Evolutionary conservation across 2,329 filamentous ascomycete genomes (phyloP).

Genomic region (Fusarium sp.): DNA sequence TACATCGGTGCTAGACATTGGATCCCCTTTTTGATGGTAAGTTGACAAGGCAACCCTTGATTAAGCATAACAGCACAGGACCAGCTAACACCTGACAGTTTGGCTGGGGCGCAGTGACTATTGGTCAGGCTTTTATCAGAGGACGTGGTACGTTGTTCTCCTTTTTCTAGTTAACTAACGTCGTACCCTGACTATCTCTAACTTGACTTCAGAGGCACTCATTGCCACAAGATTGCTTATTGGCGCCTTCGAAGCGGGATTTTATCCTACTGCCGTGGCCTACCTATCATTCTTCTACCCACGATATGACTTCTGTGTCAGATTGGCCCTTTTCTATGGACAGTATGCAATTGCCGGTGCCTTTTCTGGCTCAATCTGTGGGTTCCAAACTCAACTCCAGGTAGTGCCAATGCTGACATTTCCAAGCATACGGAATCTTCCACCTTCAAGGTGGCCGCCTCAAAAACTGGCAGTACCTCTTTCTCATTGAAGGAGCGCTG

Average conservation of each 20-base stretch:
- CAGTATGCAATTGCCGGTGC: conserved; percentile 47
- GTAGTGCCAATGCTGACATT: conserved; percentile 4
- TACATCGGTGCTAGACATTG: conserved; percentile 45
- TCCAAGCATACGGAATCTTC: conserved; percentile 46
- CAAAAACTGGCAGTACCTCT: conserved; percentile 74
- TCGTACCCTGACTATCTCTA: not conserved
- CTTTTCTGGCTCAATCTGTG: conserved; percentile 47
- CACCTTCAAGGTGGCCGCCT: conserved; percentile 49
- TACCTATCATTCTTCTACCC: conserved; percentile 47
- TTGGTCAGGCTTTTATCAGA: conserved; percentile 44
- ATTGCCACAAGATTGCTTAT: conserved; percentile 46
- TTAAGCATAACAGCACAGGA: not conserved
- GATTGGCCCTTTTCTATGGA: conserved; percentile 47
- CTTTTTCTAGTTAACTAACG: not conserved
- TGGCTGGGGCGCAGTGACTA: conserved; percentile 44
- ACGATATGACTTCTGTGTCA: conserved; percentile 43
- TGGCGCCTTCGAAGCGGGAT: conserved; percentile 47
- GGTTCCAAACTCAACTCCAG: not conserved
- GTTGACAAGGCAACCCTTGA: not conserved
- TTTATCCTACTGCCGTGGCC: conserved; percentile 47
- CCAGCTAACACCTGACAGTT: conserved; percentile 36
- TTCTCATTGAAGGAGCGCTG: conserved; percentile 73
- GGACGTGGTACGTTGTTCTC: conserved; percentile 38
- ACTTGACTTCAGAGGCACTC: conserved; percentile 36
- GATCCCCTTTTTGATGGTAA: conserved; percentile 47